phyloP scores from a whole-genome alignment of 1,139 yeast genomes.

The Yarrowia galli region DNA sequence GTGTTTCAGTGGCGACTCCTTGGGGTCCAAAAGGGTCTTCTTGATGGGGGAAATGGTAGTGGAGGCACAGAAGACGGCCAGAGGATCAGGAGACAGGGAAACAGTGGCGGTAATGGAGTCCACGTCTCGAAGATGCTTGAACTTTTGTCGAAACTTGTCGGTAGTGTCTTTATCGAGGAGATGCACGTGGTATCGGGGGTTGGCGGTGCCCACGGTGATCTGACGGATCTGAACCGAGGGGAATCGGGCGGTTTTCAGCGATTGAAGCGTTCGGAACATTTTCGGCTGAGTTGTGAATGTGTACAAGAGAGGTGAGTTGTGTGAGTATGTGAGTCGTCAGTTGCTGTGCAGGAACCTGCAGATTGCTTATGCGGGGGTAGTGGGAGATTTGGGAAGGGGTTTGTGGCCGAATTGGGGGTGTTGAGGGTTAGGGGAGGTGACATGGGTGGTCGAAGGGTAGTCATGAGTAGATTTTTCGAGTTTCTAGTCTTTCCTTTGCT shows the following conservation, averaged over 20 bases:
- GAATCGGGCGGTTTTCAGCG: conserved; percentile 3
- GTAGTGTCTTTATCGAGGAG: conserved; percentile 18
- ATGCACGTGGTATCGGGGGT: conserved; percentile 31
- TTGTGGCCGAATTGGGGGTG: neutral
- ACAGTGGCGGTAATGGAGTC: conserved; percentile 29
- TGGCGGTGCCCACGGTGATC: conserved; percentile 29
- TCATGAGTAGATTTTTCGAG: neutral
- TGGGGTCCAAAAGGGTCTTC: conserved; percentile 11
- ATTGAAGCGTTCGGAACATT: conserved; percentile 18
- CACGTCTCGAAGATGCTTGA: conserved; percentile 19
- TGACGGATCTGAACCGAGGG: neutral
- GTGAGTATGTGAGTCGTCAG: neutral
- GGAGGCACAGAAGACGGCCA: conserved; percentile 32
- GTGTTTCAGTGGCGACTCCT: conserved; percentile 22
- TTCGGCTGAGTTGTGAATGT: neutral
- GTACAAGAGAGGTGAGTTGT: neutral
- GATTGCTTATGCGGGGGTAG: conserved; percentile 1
- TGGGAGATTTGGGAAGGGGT: neutral
- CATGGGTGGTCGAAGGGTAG: neutral
- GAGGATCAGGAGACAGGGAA: conserved; percentile 19
- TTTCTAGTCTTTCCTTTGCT: neutral
- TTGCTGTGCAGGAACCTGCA: neutral
- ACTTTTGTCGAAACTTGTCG: conserved; percentile 6
- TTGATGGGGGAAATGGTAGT: conserved; percentile 2
- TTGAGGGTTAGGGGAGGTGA: neutral